Conservation (phyloP, 345 rosid genomes). For the Pseudoturritis turrita region DNA sequence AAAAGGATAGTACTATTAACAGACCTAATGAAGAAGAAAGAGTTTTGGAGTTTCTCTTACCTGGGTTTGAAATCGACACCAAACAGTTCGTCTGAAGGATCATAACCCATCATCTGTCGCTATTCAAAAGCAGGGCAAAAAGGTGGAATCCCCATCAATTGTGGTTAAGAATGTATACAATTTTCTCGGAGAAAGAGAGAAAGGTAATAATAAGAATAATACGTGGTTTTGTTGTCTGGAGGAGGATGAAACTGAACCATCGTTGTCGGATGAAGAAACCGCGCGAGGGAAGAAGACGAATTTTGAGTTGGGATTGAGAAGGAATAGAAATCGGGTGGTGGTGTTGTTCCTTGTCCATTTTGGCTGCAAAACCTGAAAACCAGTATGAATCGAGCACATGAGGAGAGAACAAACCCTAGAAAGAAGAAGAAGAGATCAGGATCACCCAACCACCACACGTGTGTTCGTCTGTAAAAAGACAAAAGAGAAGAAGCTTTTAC, state of each 20-base stretch:
- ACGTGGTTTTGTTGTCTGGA: constrained; percentile 47
- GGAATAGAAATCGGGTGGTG: background rate
- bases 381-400: constrained; percentile 36
- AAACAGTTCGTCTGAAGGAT: constrained; percentile 75
- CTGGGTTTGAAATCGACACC: constrained; percentile 59
- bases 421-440: background rate
- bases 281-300: constrained; percentile 32
- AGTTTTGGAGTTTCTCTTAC: constrained; percentile 17
- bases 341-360: constrained; percentile 31
- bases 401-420: background rate
- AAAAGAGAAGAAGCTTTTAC: background rate
- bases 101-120: constrained; percentile 58
- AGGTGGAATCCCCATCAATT: background rate
- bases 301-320: constrained; percentile 27
- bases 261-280: constrained; percentile 41
- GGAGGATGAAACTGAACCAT: constrained; percentile 32
- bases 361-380: constrained; percentile 33
- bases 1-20: too few relatives aligned
- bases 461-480: background rate
- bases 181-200: background rate
- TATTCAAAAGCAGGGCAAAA: constrained; percentile 9
- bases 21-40: too few relatives aligned
- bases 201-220: background rate
- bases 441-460: constrained; percentile 22
- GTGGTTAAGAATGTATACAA: background rate